Conservation (phyloP, 345 rosid genomes). For the Streptanthus diversifolius region DNA sequence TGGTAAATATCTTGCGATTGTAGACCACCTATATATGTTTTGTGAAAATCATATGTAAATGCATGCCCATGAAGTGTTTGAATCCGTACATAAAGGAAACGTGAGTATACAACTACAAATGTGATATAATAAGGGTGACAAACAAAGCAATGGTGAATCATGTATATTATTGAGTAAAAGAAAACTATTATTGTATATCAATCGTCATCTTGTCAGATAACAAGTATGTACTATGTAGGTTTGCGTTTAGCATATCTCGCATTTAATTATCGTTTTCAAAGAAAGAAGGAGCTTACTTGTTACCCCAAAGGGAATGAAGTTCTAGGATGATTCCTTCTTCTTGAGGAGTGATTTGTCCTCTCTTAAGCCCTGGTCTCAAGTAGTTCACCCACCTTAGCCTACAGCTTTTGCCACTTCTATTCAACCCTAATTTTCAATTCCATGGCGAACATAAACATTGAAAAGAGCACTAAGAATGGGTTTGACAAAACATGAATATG, state of each 20-base stretch:
- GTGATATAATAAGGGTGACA: neutral
- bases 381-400: conserved; percentile 95
- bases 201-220: neutral
- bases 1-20: conserved; percentile 84
- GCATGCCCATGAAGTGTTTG: neutral
- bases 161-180: neutral
- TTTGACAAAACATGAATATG: conserved; percentile 5
- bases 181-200: neutral
- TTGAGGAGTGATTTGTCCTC: conserved; percentile 74
- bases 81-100: neutral
- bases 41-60: neutral
- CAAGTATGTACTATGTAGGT: neutral
- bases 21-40: conserved; percentile 61
- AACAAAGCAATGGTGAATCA: neutral
- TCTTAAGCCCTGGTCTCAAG: conserved; percentile 80
- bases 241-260: neutral
- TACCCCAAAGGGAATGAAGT: conserved; percentile 81
- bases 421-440: conserved; percentile 46
- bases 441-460: neutral
- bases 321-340: conserved; percentile 86
- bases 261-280: neutral
- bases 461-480: neutral
- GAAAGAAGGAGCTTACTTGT: conserved; percentile 49
- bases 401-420: conserved; percentile 84
- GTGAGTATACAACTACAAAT: neutral